A percentile compares a stretch with the other conserved stretches of the same genome.
These are phyloP conservation scores for Penicillium janthinellum DNA, from an alignment of 2,329 filamentous ascomycete species.

Conservation along the genomic window DNA sequence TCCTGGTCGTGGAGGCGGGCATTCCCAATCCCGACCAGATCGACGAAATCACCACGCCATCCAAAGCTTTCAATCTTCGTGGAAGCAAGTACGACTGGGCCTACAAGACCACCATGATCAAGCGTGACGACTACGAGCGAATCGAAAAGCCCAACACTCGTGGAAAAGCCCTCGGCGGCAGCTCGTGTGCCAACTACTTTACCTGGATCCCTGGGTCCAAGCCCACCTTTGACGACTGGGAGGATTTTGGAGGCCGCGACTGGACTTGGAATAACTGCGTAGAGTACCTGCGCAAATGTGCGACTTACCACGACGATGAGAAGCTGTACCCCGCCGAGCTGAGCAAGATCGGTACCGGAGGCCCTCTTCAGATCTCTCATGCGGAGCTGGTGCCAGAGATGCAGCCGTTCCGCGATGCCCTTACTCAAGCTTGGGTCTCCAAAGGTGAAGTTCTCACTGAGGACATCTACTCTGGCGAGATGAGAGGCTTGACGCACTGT, in stretches of 20 bases:
- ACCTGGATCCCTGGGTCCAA: conserved; percentile 64
- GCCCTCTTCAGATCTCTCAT: conserved; percentile 58
- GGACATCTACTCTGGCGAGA: conserved; percentile 54
- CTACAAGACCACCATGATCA: conserved; percentile 64
- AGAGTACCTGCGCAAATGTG: conserved; percentile 59
- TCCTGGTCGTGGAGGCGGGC: conserved; percentile 43
- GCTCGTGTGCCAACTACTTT: conserved; percentile 63
- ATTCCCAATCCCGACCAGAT: conserved; percentile 51
- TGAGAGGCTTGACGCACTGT: conserved; percentile 58
- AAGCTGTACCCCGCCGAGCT: conserved; percentile 51
- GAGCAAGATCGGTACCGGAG: conserved; percentile 54
- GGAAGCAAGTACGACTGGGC: conserved; percentile 61
- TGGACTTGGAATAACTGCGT: conserved; percentile 60
- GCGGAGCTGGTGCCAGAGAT: conserved; percentile 58
- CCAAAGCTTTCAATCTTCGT: conserved; percentile 58
- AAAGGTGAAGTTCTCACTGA: conserved; percentile 55
- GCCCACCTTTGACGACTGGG: conserved; percentile 58
- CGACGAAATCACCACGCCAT: conserved; percentile 59
- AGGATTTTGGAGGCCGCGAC: conserved; percentile 47
- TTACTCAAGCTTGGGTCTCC: conserved; percentile 55
- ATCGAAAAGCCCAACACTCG: conserved; percentile 66
- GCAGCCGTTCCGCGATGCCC: conserved; percentile 47
- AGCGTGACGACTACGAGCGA: conserved; percentile 58
- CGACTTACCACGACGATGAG: conserved; percentile 59
- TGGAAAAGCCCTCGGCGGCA: conserved; percentile 62